These are phyloP conservation scores for Colletotrichum navitas DNA, from an alignment of 2,329 filamentous ascomycete genomes.

Conservation along the genomic window DNA sequence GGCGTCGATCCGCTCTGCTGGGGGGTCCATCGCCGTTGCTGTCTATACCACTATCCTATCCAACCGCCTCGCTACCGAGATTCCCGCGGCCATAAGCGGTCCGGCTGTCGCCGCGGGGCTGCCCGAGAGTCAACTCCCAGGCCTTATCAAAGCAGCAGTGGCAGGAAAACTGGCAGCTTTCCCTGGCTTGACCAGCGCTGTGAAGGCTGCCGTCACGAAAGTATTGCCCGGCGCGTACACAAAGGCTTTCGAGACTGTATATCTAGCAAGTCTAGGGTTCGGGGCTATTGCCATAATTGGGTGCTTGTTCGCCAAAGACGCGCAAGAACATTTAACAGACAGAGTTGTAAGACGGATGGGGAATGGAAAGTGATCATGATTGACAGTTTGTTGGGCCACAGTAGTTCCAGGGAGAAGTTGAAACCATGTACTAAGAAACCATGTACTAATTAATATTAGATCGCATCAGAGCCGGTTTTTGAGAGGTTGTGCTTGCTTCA, in stretches of 20 bases:
- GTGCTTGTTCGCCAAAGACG: slow-evolving; percentile 52
- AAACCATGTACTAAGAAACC: neutral
- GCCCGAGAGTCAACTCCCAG: slow-evolving; percentile 48
- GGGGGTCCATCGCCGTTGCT: slow-evolving; percentile 53
- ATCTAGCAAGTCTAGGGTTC: slow-evolving; percentile 54
- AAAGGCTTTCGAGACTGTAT: slow-evolving; percentile 57
- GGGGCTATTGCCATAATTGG: slow-evolving; percentile 53
- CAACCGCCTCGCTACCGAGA: slow-evolving; percentile 52
- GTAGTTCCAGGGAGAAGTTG: accelerated
- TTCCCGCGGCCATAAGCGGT: slow-evolving; percentile 50
- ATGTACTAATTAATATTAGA: neutral
- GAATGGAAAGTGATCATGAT: slow-evolving; percentile 31
- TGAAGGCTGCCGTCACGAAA: slow-evolving; percentile 49
- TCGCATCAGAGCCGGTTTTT: neutral
- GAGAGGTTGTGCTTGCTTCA: neutral
- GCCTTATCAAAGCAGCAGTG: slow-evolving; percentile 51
- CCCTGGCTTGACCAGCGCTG: slow-evolving; percentile 48
- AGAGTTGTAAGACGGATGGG: slow-evolving; percentile 53
- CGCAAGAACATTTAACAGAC: slow-evolving; percentile 50
- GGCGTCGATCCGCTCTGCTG: slow-evolving; percentile 55
- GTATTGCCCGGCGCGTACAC: slow-evolving; percentile 53
- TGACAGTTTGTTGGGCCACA: too few species aligned
- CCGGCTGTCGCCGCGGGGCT: slow-evolving; percentile 54
- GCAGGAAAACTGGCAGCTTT: slow-evolving; percentile 51
- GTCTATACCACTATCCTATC: slow-evolving; percentile 56